phyloP scores from a whole-genome alignment of 2,329 filamentous ascomycete genomes.

The Ceratocystiopsis sp. region DNA sequence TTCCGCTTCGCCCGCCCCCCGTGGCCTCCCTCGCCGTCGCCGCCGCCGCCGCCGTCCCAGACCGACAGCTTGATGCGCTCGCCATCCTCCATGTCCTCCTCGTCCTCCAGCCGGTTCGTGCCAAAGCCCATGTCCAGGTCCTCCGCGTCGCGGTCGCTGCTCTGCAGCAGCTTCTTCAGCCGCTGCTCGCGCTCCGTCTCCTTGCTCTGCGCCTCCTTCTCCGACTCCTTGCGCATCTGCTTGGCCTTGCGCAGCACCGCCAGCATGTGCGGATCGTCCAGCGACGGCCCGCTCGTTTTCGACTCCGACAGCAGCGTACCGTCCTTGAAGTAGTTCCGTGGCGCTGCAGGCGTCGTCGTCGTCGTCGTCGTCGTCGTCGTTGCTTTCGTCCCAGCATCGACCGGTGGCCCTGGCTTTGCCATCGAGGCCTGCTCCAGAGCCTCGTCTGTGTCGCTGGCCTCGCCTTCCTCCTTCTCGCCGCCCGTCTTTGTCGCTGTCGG shows the following conservation, averaged over 20 bases:
- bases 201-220: constrained; percentile 22
- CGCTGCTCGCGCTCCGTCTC: constrained; percentile 44
- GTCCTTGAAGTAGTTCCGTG: constrained; percentile 46
- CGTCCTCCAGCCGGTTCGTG: constrained; percentile 70
- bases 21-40: constrained; percentile 24
- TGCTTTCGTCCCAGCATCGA: too few relatives aligned
- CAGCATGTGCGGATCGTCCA: constrained; percentile 60
- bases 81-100: constrained; percentile 55
- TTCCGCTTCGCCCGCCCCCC: constrained; percentile 43
- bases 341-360: constrained; percentile 12
- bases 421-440: constrained; percentile 3
- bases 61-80: constrained; percentile 50
- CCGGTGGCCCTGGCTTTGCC: constrained; percentile 8
- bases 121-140: constrained; percentile 95
- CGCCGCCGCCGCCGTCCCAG: constrained; percentile 39
- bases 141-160: constrained; percentile 62
- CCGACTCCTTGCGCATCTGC: constrained; percentile 33
- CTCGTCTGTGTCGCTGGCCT: constrained; percentile 5
- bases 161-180: constrained; percentile 56
- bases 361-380: constrained; percentile 7
- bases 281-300: constrained; percentile 31
- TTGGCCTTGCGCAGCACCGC: constrained; percentile 78
- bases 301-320: constrained; percentile 36
- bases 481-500: constrained; percentile 8
- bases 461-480: constrained; percentile 5